Evolutionary conservation across 2,329 filamentous ascomycete species (phyloP), one percentile per base, ranked within the genome.

Genomic region (Escovopsis sp.): DNA sequence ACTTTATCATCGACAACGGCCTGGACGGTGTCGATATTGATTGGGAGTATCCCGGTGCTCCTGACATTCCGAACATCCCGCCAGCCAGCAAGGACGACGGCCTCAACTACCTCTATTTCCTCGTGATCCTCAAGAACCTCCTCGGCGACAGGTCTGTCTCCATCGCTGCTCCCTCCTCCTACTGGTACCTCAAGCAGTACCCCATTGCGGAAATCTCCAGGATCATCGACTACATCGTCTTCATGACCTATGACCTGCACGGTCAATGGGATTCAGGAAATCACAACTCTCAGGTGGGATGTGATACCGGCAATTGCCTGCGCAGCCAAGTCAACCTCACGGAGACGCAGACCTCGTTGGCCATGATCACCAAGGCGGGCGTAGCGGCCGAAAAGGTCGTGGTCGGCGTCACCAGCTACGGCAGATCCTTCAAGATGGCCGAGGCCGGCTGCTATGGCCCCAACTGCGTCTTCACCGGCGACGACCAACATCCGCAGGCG

Each of bases 1-100:
- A 23, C 35, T 36, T 36, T 5, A 36, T 36, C 15, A 36, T 11
- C 35, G 12, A 11, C 4, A 28, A 62, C 12, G 41, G 47, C 6
- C 46, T 67, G 0, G 63, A 65, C 39, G 63, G 65, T 0, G 42
- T 66, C 6, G 63, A 66, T 40, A 46, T 65, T 23, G 62, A 66
- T 44, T 70, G 65, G 66, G 63, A 65, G 38, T 65, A 66, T 19
- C 57, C 55, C 0, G 33, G 33, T 2, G 49, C 49, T 2, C 47
- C 49, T 0, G 55, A 57, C 18, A 47, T 61, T 6, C 51, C 53
- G 1, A 51, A 44, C 1, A 58, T 62, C 12, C 59, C 59, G 12
- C 12, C 51, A 1, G 60, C 52, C 4, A 37, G 45, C 4, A 28
- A 33, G 0, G 45, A 45, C 2, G 46, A 51, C 1, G 49, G 45